Percentiles rank a stretch among this genome's conserved stretches.
phyloP scores from a whole-genome alignment of 192 early-diverging fungal species.

The Rhizoclosmatium sp. region DNA sequence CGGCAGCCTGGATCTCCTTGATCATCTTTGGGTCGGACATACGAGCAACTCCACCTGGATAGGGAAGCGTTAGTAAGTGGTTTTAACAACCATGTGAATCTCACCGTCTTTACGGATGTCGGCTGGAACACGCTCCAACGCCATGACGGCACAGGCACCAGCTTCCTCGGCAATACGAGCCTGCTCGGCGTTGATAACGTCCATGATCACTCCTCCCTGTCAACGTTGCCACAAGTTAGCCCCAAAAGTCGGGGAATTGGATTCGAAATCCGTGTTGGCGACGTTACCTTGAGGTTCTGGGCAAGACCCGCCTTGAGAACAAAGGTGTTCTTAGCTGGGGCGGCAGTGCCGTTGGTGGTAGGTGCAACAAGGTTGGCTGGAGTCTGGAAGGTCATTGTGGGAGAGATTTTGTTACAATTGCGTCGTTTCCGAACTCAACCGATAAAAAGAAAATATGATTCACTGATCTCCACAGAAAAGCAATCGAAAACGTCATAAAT shows the following conservation, averaged over 20 bases:
- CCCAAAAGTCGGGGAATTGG: slow-evolving; percentile 6
- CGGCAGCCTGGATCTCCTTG: slow-evolving; percentile 92
- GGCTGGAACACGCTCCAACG: slow-evolving; percentile 96
- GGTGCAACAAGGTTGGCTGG: slow-evolving; percentile 68
- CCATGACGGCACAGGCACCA: slow-evolving; percentile 97
- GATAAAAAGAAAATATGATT: background rate
- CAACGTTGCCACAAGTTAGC: background rate
- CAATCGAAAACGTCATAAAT: background rate
- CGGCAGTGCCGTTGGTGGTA: slow-evolving; percentile 27
- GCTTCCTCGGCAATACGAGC: slow-evolving; percentile 97
- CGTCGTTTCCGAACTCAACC: background rate
- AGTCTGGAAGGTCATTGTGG: slow-evolving; percentile 58
- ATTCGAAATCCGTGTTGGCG: background rate
- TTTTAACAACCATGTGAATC: background rate
- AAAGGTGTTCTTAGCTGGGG: slow-evolving; percentile 58
- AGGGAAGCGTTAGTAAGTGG: background rate
- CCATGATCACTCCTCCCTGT: slow-evolving; percentile 99
- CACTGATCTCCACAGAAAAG: background rate
- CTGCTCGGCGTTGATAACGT: slow-evolving; percentile 97
- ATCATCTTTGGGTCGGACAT: slow-evolving; percentile 99
- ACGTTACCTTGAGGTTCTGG: slow-evolving; percentile 92
- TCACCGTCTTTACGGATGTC: slow-evolving; percentile 94
- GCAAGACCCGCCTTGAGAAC: slow-evolving; percentile 95
- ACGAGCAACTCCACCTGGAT: slow-evolving; percentile 86
- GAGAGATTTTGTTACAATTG: background rate